Evolutionary conservation across 257 asterid genomes (phyloP), one percentile per base, ranked within the genome.

Genomic region (Fraxinus excelsior): DNA sequence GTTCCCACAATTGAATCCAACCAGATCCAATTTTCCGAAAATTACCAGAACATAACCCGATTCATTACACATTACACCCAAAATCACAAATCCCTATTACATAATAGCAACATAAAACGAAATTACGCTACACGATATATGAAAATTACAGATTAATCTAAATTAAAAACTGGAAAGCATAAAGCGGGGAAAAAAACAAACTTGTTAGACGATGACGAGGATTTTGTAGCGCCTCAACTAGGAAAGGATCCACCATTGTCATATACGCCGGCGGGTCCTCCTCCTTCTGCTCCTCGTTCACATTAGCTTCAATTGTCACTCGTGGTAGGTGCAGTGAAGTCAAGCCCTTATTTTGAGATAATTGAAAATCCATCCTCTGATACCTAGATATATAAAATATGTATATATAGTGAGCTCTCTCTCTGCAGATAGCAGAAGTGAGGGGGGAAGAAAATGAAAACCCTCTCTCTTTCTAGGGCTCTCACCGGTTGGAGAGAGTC

Each of bases 201-300:
- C 99, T 89, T 35, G 98, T 93, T 51, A 95, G 76, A 70, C 99
- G 99, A 85, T 95, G 99, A 74, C 99, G 98, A 81, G 98, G 97
- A 89, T 90, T 93, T 76, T 96, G 99, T 74, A 96, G 99, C 13
- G 99, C 99, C 89, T 96, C 99, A 66, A 93, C 92, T 79, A 96
- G 88, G 70, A 96, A 91, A n/a, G 99, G 91, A 82, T 93, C 99
- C 82, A 93, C 98, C 93, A 84, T 72, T 12, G 97, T 82, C 82
- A 85, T 69, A 76, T 88, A 85, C 34, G 86, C 82, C 23, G 35
- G 34, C 7, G 6, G 35, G 7, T 76, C 80, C 77, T 70, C 23
- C 32, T 23, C 83, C 77, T 21, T 76, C 79, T 72, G 85, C 82
- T 71, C 74, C 74, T 51, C 90, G 76, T 66, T 79, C 23, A 29